These are phyloP conservation scores for Cucumis hystrix DNA, from an alignment of 306 rosid species.

Conservation along the genomic window DNA sequence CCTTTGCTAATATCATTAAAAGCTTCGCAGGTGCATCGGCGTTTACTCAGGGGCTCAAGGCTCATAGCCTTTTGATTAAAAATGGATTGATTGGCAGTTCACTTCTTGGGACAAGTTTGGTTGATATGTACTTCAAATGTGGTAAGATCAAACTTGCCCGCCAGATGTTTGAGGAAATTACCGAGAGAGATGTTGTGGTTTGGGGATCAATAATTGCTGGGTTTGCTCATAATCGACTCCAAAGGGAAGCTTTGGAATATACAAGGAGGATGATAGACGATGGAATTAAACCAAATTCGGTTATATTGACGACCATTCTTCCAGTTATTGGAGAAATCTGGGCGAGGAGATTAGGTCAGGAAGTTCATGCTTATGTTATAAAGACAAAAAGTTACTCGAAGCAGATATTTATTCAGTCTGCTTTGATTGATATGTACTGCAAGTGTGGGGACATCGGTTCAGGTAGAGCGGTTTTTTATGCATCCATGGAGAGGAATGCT, in stretches of 20 bases:
- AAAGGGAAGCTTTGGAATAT: conserved; percentile 38
- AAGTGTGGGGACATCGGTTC: conserved; percentile 64
- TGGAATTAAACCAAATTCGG: conserved; percentile 37
- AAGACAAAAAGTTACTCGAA: conserved; percentile 40
- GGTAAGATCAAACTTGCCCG: conserved; percentile 38
- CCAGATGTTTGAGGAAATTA: conserved; percentile 36
- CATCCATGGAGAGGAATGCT: conserved; percentile 49
- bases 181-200: conserved; percentile 39
- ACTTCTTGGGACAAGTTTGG: conserved; percentile 29
- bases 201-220: conserved; percentile 62
- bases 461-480: conserved; percentile 52
- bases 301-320: conserved; percentile 36
- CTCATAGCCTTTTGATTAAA: conserved; percentile 58
- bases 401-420: conserved; percentile 50
- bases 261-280: conserved; percentile 39
- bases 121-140: conserved; percentile 32
- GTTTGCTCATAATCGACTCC: conserved; percentile 35
- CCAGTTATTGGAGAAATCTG: conserved; percentile 43
- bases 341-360: conserved; percentile 40
- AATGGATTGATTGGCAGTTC: conserved; percentile 51
- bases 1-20: conserved; percentile 60
- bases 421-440: conserved; percentile 79
- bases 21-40: conserved; percentile 65
- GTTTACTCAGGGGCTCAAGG: conserved; percentile 47
- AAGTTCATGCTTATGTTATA: conserved; percentile 61